Conservation (phyloP, 805 yeast species). For the Saturnispora sekii region DNA sequence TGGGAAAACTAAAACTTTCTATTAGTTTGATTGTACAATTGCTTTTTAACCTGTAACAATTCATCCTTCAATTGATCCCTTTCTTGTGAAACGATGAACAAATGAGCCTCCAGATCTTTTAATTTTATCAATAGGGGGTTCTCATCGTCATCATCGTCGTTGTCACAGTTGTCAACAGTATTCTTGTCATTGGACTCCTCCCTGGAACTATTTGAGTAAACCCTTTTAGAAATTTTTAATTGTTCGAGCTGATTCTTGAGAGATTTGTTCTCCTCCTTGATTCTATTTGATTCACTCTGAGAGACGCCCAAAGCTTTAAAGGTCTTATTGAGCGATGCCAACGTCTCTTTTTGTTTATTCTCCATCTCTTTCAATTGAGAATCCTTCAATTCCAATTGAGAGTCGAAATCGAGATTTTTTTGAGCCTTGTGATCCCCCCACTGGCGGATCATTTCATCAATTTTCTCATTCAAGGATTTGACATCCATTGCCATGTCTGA, state of each 20-base stretch:
- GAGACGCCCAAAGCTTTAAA: constrained; percentile 65
- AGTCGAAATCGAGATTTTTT: constrained; percentile 21
- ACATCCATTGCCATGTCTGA: too few species aligned
- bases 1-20: too few species aligned
- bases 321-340: constrained; percentile 63
- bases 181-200: not conserved
- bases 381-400: constrained; percentile 20
- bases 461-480: too few species aligned
- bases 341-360: constrained; percentile 59
- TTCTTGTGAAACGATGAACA: constrained; percentile 72
- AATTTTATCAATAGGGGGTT: constrained; percentile 67
- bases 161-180: constrained; percentile 7
- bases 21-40: constrained; percentile 26
- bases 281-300: constrained; percentile 58
- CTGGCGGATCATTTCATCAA: not conserved
- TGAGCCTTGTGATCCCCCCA: too few species aligned
- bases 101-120: constrained; percentile 76
- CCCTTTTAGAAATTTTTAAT: constrained; percentile 35
- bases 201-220: constrained; percentile 12
- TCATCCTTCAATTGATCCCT: constrained; percentile 67
- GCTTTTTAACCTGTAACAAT: constrained; percentile 49
- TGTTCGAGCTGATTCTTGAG: constrained; percentile 63
- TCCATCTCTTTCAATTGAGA: constrained; percentile 34
- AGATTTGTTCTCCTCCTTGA: constrained; percentile 44
- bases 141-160: constrained; percentile 23